These are phyloP conservation scores for Azolla pinnata DNA, from an alignment of 75 land plant genomes.

Conservation along the genomic window DNA sequence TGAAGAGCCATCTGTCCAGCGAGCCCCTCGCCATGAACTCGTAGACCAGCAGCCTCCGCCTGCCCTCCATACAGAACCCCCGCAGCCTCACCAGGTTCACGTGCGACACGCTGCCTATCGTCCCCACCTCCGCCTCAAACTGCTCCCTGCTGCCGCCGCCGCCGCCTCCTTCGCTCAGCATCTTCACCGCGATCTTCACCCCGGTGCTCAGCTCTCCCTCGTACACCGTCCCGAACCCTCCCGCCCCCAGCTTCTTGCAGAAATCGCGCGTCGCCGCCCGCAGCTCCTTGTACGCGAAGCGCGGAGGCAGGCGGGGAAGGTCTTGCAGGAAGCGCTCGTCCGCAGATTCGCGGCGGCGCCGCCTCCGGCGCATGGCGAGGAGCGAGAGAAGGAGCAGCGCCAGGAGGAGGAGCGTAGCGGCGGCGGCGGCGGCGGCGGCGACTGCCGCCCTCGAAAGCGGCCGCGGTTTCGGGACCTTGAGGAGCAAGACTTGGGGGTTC, in stretches of 20 bases:
- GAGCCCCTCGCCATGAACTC: constrained; percentile 15
- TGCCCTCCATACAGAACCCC: constrained; percentile 18
- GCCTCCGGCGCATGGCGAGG: not conserved
- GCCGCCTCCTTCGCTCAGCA: constrained; percentile 28
- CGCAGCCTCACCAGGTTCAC: constrained; percentile 17
- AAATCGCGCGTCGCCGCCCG: constrained; percentile 50
- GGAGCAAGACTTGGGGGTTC: not conserved
- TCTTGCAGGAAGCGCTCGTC: constrained; percentile 22
- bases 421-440: not conserved
- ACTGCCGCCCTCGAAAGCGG: not conserved
- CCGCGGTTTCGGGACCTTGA: not conserved
- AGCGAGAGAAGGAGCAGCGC: not conserved
- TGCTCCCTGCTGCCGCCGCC: constrained; percentile 6
- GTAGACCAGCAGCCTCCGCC: constrained; percentile 15
- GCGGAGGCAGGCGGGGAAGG: constrained; percentile 53
- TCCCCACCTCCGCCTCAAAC: constrained; percentile 18
- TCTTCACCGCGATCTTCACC: constrained; percentile 55
- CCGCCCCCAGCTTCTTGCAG: constrained; percentile 46
- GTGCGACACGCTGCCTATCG: constrained; percentile 19
- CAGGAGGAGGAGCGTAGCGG: not conserved
- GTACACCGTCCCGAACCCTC: constrained; percentile 66
- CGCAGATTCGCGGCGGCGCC: constrained; percentile 2
- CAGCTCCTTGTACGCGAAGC: constrained; percentile 48
- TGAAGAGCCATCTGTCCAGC: constrained; percentile 13
- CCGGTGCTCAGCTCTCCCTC: constrained; percentile 41